phyloP scores from a whole-genome alignment of 129 eudicot species.

The Logfia minima region DNA sequence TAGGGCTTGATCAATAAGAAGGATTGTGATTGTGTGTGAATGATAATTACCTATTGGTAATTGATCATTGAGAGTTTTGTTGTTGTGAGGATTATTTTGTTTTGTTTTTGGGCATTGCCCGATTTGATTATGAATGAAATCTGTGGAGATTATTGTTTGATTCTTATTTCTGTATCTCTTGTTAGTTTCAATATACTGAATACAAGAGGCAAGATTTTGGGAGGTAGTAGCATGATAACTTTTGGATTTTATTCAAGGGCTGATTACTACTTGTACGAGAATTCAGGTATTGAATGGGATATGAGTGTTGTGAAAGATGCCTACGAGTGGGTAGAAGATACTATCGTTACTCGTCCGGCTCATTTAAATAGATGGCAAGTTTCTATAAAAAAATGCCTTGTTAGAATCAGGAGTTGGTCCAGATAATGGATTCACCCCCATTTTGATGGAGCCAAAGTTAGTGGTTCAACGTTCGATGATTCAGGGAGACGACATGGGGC shows the following conservation, averaged over 20 bases:
- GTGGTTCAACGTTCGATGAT: slow-evolving; percentile 40
- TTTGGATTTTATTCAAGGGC: slow-evolving; percentile 33
- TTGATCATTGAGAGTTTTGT: no score
- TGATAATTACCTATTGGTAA: no score
- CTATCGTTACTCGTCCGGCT: slow-evolving; percentile 20
- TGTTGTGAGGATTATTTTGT: no score
- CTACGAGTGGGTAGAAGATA: slow-evolving; percentile 45
- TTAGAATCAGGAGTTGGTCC: slow-evolving; percentile 35
- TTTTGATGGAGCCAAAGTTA: slow-evolving; percentile 35
- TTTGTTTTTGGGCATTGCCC: no score
- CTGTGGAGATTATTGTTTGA: no score
- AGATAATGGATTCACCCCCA: slow-evolving; percentile 34
- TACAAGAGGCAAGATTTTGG: slow-evolving; percentile 29
- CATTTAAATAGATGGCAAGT: slow-evolving; percentile 27
- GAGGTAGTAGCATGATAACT: slow-evolving; percentile 37
- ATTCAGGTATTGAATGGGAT: slow-evolving; percentile 34
- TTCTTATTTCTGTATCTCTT: no score
- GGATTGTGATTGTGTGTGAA: no score
- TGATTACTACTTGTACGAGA: slow-evolving; percentile 24
- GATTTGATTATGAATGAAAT: no score
- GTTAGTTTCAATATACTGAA: no score
- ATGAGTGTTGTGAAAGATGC: background rate
- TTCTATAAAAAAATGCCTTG: slow-evolving; percentile 21
- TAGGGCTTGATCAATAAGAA: no score
- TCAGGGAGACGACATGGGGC: slow-evolving; percentile 48